Evolutionary conservation across 768 basidiomycete species (phyloP).

Genomic region (Jaapia argillacea): DNA sequence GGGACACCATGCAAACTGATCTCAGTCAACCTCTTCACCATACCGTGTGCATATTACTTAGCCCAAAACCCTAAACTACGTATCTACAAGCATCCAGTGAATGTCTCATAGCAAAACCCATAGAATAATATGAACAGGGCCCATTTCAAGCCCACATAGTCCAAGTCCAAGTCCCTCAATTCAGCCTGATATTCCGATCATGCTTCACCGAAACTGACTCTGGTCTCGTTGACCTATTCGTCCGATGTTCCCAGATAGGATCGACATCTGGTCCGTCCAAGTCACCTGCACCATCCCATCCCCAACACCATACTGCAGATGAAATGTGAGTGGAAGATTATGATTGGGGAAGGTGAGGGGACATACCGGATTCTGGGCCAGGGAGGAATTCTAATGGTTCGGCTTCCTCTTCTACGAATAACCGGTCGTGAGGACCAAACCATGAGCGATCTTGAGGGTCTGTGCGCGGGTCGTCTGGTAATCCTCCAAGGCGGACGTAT

Average conservation of each 20-base stretch:
- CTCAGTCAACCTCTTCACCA: too few species aligned
- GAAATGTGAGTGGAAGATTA: background rate
- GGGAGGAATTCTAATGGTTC: constrained; percentile 65
- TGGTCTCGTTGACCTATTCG: constrained; percentile 45
- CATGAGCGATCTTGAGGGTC: constrained; percentile 97
- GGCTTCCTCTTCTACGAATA: constrained; percentile 85
- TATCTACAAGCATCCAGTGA: too few species aligned
- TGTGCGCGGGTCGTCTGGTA: constrained; percentile 90
- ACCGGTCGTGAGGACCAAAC: constrained; percentile 95
- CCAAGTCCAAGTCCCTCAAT: too few species aligned
- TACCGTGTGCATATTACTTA: too few species aligned
- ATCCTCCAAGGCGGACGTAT: constrained; percentile 89
- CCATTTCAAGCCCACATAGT: too few species aligned
- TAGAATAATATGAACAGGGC: too few species aligned
- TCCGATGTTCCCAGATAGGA: constrained; percentile 89
- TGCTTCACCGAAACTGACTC: constrained; percentile 68
- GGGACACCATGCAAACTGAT: too few species aligned
- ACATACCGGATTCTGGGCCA: constrained; percentile 83
- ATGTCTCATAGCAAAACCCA: too few species aligned
- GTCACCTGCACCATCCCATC: constrained; percentile 98
- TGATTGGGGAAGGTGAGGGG: constrained; percentile 2
- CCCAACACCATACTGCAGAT: constrained; percentile 93
- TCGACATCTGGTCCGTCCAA: constrained; percentile 97
- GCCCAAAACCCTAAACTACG: too few species aligned
- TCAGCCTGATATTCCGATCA: constrained; percentile 30